Evolutionary conservation across 805 yeast species (phyloP).

Genomic region (Lipomyces spencermartinsiae): DNA sequence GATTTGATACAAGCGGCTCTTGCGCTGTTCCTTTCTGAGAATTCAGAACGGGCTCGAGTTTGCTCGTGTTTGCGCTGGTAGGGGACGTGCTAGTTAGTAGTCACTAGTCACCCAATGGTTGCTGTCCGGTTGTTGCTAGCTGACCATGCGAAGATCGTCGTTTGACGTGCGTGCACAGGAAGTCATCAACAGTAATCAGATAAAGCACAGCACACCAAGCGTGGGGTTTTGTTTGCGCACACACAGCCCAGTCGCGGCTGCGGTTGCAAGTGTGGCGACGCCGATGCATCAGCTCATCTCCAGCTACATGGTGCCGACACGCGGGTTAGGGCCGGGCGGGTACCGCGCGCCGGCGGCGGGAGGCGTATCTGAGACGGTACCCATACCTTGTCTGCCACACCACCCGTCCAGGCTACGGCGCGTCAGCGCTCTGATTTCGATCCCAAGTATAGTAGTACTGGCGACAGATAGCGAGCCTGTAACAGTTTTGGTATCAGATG

Average conservation of each 20-base stretch:
- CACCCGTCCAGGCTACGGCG: neutral
- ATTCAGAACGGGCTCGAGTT: too few species aligned
- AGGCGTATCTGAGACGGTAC: neutral
- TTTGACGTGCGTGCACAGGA: too few species aligned
- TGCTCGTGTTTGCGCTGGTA: too few species aligned
- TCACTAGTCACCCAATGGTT: too few species aligned
- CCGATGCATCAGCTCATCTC: neutral
- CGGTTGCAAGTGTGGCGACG: neutral
- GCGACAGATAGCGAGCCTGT: neutral
- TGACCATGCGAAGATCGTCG: too few species aligned
- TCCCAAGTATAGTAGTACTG: neutral
- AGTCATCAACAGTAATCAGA: neutral
- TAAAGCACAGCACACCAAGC: too few species aligned
- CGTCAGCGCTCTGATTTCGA: neutral
- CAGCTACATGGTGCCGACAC: neutral
- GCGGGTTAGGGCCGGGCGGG: neutral
- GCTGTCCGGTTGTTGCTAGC: too few species aligned
- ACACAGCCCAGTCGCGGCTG: neutral
- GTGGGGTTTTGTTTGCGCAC: too few species aligned
- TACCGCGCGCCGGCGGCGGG: neutral
- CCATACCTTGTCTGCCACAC: neutral
- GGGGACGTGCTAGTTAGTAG: too few species aligned
- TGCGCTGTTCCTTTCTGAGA: too few species aligned
- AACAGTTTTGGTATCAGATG: neutral
- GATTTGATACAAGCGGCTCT: neutral